phyloP scores from a whole-genome alignment of 768 basidiomycete genomes.

The Asterophora parasitica region DNA sequence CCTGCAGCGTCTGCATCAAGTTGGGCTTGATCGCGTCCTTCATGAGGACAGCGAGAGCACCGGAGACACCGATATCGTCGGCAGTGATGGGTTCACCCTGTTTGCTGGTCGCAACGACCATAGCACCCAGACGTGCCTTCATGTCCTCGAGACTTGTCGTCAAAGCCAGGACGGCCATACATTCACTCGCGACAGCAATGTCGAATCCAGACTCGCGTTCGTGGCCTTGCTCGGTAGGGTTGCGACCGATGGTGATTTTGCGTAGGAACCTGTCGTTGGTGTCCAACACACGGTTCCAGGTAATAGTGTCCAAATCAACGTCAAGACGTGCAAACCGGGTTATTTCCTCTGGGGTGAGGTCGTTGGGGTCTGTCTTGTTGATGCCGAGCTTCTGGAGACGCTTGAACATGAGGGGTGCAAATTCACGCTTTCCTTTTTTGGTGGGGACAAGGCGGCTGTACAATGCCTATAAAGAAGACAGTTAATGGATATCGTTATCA shows the following conservation, averaged over 20 bases:
- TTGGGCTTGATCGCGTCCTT: slow-evolving; percentile 99
- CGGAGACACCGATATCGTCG: slow-evolving; percentile 93
- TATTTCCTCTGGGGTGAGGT: slow-evolving; percentile 90
- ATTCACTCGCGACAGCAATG: slow-evolving; percentile 95
- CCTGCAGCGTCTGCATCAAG: slow-evolving; percentile 95
- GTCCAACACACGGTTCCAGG: slow-evolving; percentile 97
- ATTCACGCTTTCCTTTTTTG: slow-evolving; percentile 92
- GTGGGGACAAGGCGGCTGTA: slow-evolving; percentile 88
- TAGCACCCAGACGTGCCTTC: slow-evolving; percentile 86
- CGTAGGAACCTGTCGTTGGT: slow-evolving; percentile 97
- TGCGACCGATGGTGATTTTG: slow-evolving; percentile 89
- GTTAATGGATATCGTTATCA: neutral
- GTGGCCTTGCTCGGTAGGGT: slow-evolving; percentile 83
- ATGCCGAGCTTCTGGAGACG: slow-evolving; percentile 94
- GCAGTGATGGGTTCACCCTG: slow-evolving; percentile 89
- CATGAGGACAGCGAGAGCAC: slow-evolving; percentile 94
- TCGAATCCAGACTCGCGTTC: slow-evolving; percentile 91
- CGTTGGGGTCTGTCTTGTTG: slow-evolving; percentile 87
- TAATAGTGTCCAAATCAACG: slow-evolving; percentile 85
- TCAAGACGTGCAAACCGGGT: slow-evolving; percentile 88
- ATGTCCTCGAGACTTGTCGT: slow-evolving; percentile 87
- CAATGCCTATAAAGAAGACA: slow-evolving; percentile 47
- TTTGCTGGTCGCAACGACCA: slow-evolving; percentile 96
- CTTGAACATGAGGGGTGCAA: slow-evolving; percentile 94
- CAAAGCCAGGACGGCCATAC: slow-evolving; percentile 96